Base-by-base conservation (phyloP, 129 eudicot species). In the Sambucus nigra region DNA sequence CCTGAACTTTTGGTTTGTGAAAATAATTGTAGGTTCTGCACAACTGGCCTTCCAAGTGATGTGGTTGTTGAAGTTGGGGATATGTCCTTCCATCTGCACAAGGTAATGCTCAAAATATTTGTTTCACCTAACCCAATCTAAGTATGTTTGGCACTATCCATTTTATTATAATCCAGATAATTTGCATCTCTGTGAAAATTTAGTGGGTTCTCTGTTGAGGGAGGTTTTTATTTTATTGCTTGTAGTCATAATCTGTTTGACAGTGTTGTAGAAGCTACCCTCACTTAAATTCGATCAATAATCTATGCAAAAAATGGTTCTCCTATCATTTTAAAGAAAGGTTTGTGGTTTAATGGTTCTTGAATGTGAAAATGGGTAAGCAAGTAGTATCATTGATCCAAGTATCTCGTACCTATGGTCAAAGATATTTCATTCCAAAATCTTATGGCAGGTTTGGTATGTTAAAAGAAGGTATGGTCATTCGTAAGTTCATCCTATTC, bases 41-140 rank as follows among this genome's bases (percentile, higher is more conserved):
- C 94, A 55, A 79, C 88, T 4, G 96, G 96, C 60, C 94, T 87
- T 41, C 96, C 96, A 57, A 87, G 96, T 69, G 96, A 87, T 67
- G 71, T 87, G 18, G 70, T 66, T 18, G 96, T 87, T 54, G 96
- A 87, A 76, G 94, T 87, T 56, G 88, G 74, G 66, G 94, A 79
- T 49, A 87, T 87, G 96, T 73, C 94, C 50, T 87, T 82, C 70
- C 94, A 87, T 74, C 96, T 87, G 60, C 96, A 82, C 82, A 87
- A 87, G 94, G 96, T 87, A 82, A 54, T n/a, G 7, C 60, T 51
- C 27, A n/a, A n/a, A n/a, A n/a, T n/a, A 3, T 29, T 32, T 20
- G 17, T 18, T 19, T 47, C 16, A 49, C 33, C 25, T 21, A 11
- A 14, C 20, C 18, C 1, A 15, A 4, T 14, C 29, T 3, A 6